Conservation (phyloP, 768 basidiomycete species). For the Paxillus rubicundulus region DNA sequence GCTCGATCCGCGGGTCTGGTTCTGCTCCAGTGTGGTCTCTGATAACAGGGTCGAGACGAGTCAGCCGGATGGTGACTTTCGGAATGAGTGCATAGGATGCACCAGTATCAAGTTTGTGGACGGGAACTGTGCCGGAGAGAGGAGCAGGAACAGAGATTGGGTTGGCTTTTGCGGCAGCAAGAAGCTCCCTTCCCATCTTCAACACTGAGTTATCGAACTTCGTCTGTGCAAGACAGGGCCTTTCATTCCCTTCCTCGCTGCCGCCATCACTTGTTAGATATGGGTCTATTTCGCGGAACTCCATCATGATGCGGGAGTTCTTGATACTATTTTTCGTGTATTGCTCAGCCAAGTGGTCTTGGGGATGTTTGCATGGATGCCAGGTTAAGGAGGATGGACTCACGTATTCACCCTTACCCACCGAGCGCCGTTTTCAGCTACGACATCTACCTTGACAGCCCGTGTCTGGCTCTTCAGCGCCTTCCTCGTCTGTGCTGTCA, state of each 20-base stretch:
- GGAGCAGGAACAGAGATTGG: constrained; percentile 35
- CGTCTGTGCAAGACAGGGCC: constrained; percentile 44
- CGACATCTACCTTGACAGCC: constrained; percentile 73
- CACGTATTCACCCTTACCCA: constrained; percentile 92
- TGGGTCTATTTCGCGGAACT: constrained; percentile 83
- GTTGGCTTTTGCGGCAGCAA: constrained; percentile 61
- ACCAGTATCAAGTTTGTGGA: constrained; percentile 6
- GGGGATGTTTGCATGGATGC: background rate
- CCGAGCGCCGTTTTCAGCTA: constrained; percentile 65
- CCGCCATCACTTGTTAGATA: constrained; percentile 57
- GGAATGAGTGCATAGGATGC: constrained; percentile 37
- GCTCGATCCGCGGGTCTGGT: constrained; percentile 54
- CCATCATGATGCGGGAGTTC: constrained; percentile 70
- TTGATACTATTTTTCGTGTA: constrained; percentile 55
- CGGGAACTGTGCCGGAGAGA: constrained; percentile 3
- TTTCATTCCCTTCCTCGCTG: constrained; percentile 30
- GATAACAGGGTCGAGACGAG: constrained; percentile 55
- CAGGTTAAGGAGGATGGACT: constrained; percentile 30
- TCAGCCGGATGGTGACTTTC: constrained; percentile 60
- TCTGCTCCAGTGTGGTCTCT: constrained; percentile 22
- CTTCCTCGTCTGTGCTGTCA: background rate
- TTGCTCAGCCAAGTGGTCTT: background rate
- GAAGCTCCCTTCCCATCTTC: constrained; percentile 63
- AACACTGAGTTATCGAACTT: constrained; percentile 74
- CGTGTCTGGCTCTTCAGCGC: background rate